Conservation (phyloP, 2,329 filamentous ascomycete genomes). For the Podosphaera fusca region DNA sequence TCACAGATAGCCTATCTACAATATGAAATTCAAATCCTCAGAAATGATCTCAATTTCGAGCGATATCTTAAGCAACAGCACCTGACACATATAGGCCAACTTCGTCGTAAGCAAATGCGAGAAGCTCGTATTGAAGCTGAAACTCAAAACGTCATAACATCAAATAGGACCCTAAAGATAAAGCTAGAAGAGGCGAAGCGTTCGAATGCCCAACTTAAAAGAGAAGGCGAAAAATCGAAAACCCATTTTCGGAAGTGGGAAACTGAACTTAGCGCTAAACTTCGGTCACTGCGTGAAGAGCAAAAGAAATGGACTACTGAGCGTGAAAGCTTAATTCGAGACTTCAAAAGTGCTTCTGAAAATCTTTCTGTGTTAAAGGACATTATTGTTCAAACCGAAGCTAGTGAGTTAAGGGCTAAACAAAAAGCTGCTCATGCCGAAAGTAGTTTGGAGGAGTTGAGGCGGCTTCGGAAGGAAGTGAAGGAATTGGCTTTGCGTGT, state of each 20-base stretch:
- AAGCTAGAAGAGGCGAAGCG: conserved; percentile 53
- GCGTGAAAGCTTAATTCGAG: conserved; percentile 30
- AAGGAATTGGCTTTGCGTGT: conserved; percentile 35
- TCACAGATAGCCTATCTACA: conserved; percentile 32
- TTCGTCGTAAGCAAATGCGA: conserved; percentile 50
- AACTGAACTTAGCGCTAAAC: conserved; percentile 41
- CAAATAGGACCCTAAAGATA: conserved; percentile 48
- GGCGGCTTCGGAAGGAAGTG: conserved; percentile 34
- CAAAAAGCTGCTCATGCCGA: conserved; percentile 42
- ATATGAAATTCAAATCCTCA: conserved; percentile 49
- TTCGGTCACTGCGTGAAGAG: conserved; percentile 44
- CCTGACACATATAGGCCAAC: conserved; percentile 55
- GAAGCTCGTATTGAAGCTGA: conserved; percentile 63
- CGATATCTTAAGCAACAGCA: conserved; percentile 68
- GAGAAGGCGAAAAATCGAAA: conserved; percentile 48
- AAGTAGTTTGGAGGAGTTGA: conserved; percentile 34
- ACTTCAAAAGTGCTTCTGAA: conserved; percentile 31
- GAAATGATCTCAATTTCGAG: conserved; percentile 67
- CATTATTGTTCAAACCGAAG: conserved; percentile 45
- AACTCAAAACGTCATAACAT: conserved; percentile 58
- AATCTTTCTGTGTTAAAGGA: conserved; percentile 42
- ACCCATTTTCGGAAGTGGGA: conserved; percentile 61
- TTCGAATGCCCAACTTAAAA: conserved; percentile 43
- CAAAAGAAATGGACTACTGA: conserved; percentile 40
- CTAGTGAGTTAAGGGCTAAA: conserved; percentile 37